phyloP scores from a whole-genome alignment of 805 yeast species.

The Candida khao-thaluensis region DNA sequence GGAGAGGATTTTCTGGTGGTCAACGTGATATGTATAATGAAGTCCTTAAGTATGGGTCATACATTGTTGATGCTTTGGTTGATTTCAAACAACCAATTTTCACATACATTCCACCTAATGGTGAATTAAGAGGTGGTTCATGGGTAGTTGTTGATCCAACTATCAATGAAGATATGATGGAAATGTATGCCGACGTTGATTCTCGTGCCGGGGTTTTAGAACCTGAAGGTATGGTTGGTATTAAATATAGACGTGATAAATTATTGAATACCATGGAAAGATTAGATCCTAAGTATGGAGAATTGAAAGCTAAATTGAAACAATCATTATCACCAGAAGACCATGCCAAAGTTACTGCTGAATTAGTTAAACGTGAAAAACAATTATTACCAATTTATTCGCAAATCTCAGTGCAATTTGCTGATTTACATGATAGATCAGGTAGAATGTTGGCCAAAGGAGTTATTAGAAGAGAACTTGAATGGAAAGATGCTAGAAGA shows the following conservation, averaged over 20 bases:
- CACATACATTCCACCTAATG: conserved; percentile 96
- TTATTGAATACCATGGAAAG: conserved; percentile 88
- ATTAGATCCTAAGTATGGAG: conserved; percentile 74
- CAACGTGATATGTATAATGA: conserved; percentile 99
- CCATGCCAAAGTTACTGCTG: conserved; percentile 59
- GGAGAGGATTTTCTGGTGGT: conserved; percentile 99
- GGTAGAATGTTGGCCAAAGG: conserved; percentile 98
- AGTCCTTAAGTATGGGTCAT: conserved; percentile 94
- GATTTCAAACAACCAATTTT: conserved; percentile 96
- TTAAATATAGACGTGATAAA: conserved; percentile 94
- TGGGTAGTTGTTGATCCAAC: conserved; percentile 99
- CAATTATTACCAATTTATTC: conserved; percentile 81
- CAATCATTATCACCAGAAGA: conserved; percentile 61
- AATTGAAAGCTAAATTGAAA: conserved; percentile 59
- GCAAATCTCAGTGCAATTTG: conserved; percentile 93
- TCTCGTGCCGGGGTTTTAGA: conserved; percentile 97
- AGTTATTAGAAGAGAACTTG: conserved; percentile 77
- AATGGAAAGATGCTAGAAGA: conserved; percentile 87
- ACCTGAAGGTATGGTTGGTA: conserved; percentile 99
- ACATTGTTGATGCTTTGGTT: conserved; percentile 94
- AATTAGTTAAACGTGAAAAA: conserved; percentile 77
- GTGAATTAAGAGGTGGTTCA: conserved; percentile 99
- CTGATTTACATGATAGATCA: conserved; percentile 96
- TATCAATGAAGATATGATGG: conserved; percentile 96
- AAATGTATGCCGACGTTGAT: conserved; percentile 96